Conservation (phyloP, 805 yeast species). For the Teunomyces stri region DNA sequence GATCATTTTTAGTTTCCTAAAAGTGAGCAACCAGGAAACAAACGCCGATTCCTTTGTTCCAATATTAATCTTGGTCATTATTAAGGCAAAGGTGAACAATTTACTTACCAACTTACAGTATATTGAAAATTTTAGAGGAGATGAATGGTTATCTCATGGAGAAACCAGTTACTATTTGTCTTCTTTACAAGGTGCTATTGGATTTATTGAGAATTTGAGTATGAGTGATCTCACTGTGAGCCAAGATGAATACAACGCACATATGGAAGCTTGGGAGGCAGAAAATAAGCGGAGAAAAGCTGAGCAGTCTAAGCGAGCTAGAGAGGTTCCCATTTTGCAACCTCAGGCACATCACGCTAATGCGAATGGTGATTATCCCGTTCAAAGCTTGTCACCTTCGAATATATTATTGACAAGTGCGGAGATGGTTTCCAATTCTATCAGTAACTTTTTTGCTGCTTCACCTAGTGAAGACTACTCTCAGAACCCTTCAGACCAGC, state of each 20-base stretch:
- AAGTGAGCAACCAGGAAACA: slow-evolving; percentile 64
- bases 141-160: slow-evolving; percentile 68
- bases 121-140: slow-evolving; percentile 79
- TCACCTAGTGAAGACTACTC: slow-evolving; percentile 24
- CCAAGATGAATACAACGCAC: slow-evolving; percentile 57
- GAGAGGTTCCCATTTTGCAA: slow-evolving; percentile 7
- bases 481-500: background rate
- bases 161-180: slow-evolving; percentile 91
- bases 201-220: slow-evolving; percentile 66
- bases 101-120: slow-evolving; percentile 79
- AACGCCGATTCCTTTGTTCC: slow-evolving; percentile 97
- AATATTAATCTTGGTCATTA: slow-evolving; percentile 70
- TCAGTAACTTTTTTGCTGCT: slow-evolving; percentile 40
- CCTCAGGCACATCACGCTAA: slow-evolving; percentile 19
- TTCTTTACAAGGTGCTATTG: slow-evolving; percentile 85
- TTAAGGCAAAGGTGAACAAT: slow-evolving; percentile 62
- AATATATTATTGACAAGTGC: slow-evolving; percentile 45
- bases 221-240: slow-evolving; percentile 57
- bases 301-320: slow-evolving; percentile 8
- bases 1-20: slow-evolving; percentile 82
- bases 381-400: slow-evolving; percentile 34
- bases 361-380: slow-evolving; percentile 1
- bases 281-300: slow-evolving; percentile 25
- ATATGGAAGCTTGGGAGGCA: slow-evolving; percentile 51
- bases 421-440: slow-evolving; percentile 49